Conservation (phyloP, 2,329 filamentous ascomycete species). For the Colletotrichum viniferum region DNA sequence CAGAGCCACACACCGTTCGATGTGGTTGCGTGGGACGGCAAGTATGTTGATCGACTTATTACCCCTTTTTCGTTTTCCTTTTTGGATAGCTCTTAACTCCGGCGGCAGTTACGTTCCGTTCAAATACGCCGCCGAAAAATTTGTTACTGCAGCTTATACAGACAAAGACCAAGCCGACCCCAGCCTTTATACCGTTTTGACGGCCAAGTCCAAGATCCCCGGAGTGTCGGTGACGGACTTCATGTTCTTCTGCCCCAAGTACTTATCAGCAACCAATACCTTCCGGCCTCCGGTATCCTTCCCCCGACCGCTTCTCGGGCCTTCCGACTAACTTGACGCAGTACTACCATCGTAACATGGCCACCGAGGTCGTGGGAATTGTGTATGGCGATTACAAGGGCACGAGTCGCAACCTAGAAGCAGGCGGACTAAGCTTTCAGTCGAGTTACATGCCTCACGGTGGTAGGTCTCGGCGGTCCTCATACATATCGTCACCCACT, state of each 20-base stretch:
- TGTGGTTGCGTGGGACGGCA: conserved; percentile 70
- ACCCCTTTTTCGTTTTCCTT: conserved; percentile 28
- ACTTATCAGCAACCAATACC: conserved; percentile 61
- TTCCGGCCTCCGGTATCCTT: conserved; percentile 52
- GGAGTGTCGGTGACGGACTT: conserved; percentile 64
- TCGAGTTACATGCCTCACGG: conserved; percentile 34
- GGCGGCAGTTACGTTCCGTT: conserved; percentile 35
- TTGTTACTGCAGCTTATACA: conserved; percentile 61
- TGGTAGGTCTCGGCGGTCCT: neutral
- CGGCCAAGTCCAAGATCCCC: conserved; percentile 56
- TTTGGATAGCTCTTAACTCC: neutral
- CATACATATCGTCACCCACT: conserved; percentile 1
- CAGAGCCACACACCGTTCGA: conserved; percentile 69
- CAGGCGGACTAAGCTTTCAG: conserved; percentile 33
- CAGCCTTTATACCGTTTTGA: conserved; percentile 65
- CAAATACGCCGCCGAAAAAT: conserved; percentile 55
- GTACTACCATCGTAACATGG: conserved; percentile 63
- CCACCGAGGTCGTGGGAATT: conserved; percentile 54
- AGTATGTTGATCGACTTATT: conserved; percentile 53
- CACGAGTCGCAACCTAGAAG: conserved; percentile 29
- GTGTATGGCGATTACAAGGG: conserved; percentile 35
- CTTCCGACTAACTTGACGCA: conserved; percentile 12
- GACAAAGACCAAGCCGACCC: conserved; percentile 68
- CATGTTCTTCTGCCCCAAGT: conserved; percentile 67
- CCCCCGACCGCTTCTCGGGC: neutral